Percentiles rank a stretch among this genome's conserved stretches.
phyloP scores from a whole-genome alignment of 2,329 filamentous ascomycete genomes.

The Cercospora beticola region DNA sequence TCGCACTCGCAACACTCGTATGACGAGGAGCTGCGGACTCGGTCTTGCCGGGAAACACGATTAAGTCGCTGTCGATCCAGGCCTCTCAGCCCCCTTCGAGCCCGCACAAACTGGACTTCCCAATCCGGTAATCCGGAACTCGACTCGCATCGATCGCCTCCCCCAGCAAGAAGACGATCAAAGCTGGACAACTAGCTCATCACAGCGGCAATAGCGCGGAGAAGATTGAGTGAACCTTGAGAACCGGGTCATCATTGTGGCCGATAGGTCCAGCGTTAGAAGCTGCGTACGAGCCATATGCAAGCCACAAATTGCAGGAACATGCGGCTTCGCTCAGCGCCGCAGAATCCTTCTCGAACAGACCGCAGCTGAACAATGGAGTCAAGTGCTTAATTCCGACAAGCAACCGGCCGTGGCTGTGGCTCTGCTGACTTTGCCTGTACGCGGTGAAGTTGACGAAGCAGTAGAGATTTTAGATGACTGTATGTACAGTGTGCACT shows the following conservation, averaged over 20 bases:
- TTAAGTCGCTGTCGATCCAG: background rate
- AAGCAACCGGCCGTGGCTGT: background rate
- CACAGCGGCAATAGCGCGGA: background rate
- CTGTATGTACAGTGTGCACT: background rate
- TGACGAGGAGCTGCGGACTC: background rate
- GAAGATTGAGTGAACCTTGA: background rate
- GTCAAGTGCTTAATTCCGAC: background rate
- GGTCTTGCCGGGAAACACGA: background rate
- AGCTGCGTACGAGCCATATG: background rate
- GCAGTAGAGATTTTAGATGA: background rate
- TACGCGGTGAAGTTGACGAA: background rate
- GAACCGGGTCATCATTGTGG: slow-evolving; percentile 4
- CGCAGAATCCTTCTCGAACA: background rate
- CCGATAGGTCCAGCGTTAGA: background rate
- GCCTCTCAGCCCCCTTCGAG: background rate
- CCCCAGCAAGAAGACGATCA: background rate
- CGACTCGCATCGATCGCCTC: background rate
- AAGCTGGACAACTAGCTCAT: background rate
- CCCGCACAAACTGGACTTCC: background rate
- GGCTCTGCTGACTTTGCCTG: background rate
- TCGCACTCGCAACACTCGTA: background rate
- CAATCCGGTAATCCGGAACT: background rate
- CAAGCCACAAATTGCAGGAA: background rate
- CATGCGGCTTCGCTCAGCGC: background rate
- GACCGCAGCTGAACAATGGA: background rate